Conservation (phyloP, 2,329 filamentous ascomycete genomes). For the Daldinia sp. region DNA sequence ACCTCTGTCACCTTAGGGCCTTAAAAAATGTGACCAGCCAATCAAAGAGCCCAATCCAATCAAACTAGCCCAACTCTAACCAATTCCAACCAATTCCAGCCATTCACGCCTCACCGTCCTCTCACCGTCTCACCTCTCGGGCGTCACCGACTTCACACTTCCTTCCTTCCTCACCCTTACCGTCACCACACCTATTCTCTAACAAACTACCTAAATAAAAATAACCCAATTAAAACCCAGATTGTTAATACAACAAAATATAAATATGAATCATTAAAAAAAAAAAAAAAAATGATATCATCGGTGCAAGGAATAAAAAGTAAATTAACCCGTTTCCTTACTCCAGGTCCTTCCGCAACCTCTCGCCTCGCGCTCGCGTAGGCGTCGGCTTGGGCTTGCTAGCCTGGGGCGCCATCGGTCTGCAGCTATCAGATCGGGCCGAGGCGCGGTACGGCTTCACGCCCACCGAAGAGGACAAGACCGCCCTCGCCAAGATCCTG, state of each 20-base stretch:
- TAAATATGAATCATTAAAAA: background rate
- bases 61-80: too few relatives aligned
- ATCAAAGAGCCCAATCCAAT: background rate
- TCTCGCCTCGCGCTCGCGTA: slow-evolving; percentile 74
- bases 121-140: slow-evolving; percentile 24
- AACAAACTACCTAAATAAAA: background rate
- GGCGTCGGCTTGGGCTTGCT: slow-evolving; percentile 78
- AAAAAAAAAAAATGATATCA: background rate
- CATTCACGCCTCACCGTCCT: slow-evolving; percentile 30
- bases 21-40: background rate
- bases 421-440: slow-evolving; percentile 76
- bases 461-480: slow-evolving; percentile 76
- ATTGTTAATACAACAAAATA: background rate
- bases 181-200: background rate
- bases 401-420: slow-evolving; percentile 76
- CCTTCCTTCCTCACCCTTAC: background rate
- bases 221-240: background rate
- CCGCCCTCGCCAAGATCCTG: slow-evolving; percentile 66
- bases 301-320: background rate
- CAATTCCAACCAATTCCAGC: slow-evolving; percentile 10
- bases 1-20: background rate
- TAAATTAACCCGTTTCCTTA: too few relatives aligned
- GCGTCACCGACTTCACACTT: slow-evolving; percentile 27
- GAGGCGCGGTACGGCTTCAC: slow-evolving; percentile 78
- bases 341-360: slow-evolving; percentile 76